Conservation (phyloP, 2,329 filamentous ascomycete genomes). For the Exophiala viscosa region DNA sequence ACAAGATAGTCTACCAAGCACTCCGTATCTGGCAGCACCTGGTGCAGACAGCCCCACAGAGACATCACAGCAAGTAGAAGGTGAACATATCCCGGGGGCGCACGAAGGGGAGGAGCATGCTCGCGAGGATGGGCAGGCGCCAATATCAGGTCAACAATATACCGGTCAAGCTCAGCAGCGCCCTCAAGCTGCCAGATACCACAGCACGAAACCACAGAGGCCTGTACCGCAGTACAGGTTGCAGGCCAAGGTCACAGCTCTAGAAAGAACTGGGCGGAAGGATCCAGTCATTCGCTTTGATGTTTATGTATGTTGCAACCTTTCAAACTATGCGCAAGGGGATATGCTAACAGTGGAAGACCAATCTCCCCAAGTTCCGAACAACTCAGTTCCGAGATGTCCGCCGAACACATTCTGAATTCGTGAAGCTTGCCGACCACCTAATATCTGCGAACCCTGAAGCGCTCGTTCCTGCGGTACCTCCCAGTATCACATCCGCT, state of each 20-base stretch:
- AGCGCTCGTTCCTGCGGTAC: constrained; percentile 87
- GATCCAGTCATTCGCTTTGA: constrained; percentile 94
- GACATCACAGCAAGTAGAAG: constrained; percentile 20
- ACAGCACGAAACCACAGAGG: constrained; percentile 40
- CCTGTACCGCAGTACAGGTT: constrained; percentile 73
- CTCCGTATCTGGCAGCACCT: constrained; percentile 32
- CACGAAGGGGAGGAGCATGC: constrained; percentile 14
- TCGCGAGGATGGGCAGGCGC: constrained; percentile 20
- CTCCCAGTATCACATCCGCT: constrained; percentile 88
- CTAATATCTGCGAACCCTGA: constrained; percentile 97
- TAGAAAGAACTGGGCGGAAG: constrained; percentile 91
- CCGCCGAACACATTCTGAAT: constrained; percentile 90
- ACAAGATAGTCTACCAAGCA: constrained; percentile 26
- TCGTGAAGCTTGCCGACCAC: constrained; percentile 92
- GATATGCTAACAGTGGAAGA: constrained; percentile 53
- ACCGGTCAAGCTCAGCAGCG: constrained; percentile 30
- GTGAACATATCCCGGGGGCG: constrained; percentile 2
- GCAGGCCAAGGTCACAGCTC: constrained; percentile 87
- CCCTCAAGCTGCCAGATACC: constrained; percentile 46
- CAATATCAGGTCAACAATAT: constrained; percentile 33
- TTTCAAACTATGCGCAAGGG: neutral
- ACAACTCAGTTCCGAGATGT: constrained; percentile 98
- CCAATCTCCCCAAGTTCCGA: constrained; percentile 95
- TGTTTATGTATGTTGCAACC: constrained; percentile 69
- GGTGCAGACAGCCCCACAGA: constrained; percentile 29